Conservation (phyloP, 176 grass and related monocot genomes). For the Phoenix dactylifera region DNA sequence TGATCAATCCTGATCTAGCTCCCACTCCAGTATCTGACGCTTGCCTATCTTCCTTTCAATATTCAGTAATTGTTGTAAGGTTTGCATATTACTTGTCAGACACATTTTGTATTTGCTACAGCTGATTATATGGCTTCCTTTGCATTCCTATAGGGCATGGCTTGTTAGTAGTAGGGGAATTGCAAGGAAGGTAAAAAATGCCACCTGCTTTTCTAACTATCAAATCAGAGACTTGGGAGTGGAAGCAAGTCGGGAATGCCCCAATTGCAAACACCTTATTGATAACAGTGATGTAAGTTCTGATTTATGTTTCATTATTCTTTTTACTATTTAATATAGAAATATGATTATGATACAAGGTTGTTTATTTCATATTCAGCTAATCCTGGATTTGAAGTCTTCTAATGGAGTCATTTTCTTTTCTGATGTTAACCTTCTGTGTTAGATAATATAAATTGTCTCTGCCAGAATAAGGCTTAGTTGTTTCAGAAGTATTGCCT, state of each 20-base stretch:
- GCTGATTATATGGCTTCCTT: not conserved
- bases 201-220: slow-evolving; percentile 13
- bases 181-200: slow-evolving; percentile 76
- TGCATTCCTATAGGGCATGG: slow-evolving; percentile 48
- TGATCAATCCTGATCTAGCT: no score
- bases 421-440: no score
- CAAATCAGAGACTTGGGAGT: slow-evolving; percentile 48
- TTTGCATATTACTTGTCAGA: not conserved
- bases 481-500: no score
- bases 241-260: slow-evolving; percentile 63
- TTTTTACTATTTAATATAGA: no score
- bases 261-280: slow-evolving; percentile 69
- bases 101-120: not conserved
- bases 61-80: not conserved
- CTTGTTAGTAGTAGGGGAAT: slow-evolving; percentile 66
- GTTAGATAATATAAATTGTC: no score
- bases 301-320: not conserved
- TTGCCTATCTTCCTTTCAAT: no score
- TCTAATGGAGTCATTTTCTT: no score
- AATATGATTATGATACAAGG: no score
- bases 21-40: no score
- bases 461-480: no score
- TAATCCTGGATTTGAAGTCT: no score
- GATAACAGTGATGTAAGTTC: slow-evolving; percentile 84
- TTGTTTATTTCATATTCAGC: no score